Evolutionary conservation across 805 yeast species (phyloP), one percentile per base, ranked within the genome.

Genomic region (Saccharomyces kudriavzevii): DNA sequence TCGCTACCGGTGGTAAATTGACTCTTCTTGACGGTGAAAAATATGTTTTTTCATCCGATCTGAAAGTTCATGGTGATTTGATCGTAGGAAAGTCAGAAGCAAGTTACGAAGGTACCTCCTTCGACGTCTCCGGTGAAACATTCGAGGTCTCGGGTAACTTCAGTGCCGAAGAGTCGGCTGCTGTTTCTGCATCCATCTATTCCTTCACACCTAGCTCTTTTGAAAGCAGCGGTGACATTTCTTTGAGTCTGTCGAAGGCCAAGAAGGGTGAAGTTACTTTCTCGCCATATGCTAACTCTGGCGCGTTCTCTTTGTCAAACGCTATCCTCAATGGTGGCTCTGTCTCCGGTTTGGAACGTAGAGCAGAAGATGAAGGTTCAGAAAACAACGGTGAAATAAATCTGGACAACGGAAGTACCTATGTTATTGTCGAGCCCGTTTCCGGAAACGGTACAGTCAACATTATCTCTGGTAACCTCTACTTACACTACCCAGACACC

Each of bases 281-380:
- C 43, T 25, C 40, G 5, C 46, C 53, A 14, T 50, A 24, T 35
- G 10, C 49, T 10, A 50, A 50, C 43, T 10, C 30, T 25, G 53
- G 53, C 13, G 5, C 52, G 5, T 31, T 50, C 45, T 45, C 52
- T 40, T 50, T 50, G 17, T 25, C 30, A n/a, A 45, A 31, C 43
- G 45, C 53, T 22, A 24, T 45, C 5, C 17, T 50, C 5, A 30
- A 40, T 20, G 50, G 50, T 22, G 50, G 50, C 6, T 29, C 49
- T n/a, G 40, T 22, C 46, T 28, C 40, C 4, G 40, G 40, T 31
- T n/a, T 31, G 9, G 20, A 31, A 31, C 40, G 40, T 31, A 31
- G 40, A 46, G 50, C 45, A 9, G 45, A n/a, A 9, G 25, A 25
- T 20, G 26, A 22, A 11, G 49, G 35, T 1, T 45, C 49, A 10